These are phyloP conservation scores for Cyberlindnera mississippiensis DNA, from an alignment of 805 yeast genomes.

Conservation along the genomic window DNA sequence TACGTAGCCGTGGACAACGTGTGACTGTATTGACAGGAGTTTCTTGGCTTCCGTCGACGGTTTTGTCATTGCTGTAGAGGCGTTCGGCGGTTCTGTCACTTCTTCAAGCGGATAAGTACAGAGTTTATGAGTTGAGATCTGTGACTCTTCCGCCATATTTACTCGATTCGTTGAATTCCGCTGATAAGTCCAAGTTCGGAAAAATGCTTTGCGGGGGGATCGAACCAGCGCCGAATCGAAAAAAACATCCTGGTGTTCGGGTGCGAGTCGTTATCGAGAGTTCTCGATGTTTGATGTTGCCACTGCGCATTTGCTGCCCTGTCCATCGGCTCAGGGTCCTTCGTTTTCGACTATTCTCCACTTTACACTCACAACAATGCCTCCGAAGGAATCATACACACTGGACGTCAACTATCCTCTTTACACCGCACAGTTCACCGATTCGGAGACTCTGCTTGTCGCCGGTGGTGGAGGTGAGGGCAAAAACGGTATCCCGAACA, in stretches of 20 bases:
- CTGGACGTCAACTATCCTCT: slow-evolving; percentile 56
- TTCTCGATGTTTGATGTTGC: background rate
- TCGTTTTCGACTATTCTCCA: background rate
- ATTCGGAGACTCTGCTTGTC: slow-evolving; percentile 56
- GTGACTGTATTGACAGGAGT: slow-evolving; percentile 69
- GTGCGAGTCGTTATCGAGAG: background rate
- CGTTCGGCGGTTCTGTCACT: background rate
- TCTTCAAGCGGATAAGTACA: too few relatives aligned
- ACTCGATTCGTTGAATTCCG: background rate
- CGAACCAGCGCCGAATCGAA: too few relatives aligned
- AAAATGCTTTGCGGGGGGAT: too few relatives aligned
- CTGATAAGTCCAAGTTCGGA: background rate
- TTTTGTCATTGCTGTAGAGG: background rate
- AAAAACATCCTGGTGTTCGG: background rate
- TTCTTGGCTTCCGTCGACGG: slow-evolving; percentile 10
- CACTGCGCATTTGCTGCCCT: background rate
- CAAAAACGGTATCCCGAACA: slow-evolving; percentile 82
- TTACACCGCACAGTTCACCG: slow-evolving; percentile 70
- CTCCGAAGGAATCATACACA: slow-evolving; percentile 4
- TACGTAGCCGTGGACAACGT: slow-evolving; percentile 93
- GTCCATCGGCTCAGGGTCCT: background rate
- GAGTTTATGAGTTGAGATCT: too few relatives aligned
- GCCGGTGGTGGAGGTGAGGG: slow-evolving; percentile 98
- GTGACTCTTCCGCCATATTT: background rate
- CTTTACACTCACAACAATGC: background rate